Base-by-base conservation (phyloP, 345 rosid species). In the Gossypium mustelinum region DNA sequence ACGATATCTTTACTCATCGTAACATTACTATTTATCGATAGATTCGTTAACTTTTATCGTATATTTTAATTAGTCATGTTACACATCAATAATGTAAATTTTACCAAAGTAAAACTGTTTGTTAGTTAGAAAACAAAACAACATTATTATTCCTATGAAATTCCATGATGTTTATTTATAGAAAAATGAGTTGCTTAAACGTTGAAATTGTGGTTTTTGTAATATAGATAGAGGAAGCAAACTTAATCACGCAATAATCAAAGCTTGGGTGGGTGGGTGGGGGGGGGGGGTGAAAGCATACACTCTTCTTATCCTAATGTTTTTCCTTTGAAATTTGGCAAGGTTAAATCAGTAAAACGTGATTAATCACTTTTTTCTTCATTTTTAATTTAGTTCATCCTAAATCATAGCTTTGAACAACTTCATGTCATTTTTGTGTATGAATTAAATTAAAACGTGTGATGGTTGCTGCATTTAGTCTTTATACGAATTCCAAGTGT, bases 181-280 rank as follows among this genome's bases (percentile, higher is more conserved):
- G 11, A 45, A 11, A 8, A 45, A 45, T 22, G 7, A 58, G 22
- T 64, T 41, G 13, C 50, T n/a, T 39, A 9, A 8, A 17, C 47
- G 27, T 43, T 43, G 50, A 65, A 65, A 9, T 41, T n/a, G 2
- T 24, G 72, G 39, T 68, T 1, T n/a, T 0, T 39, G 0, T 41
- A 48, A 18, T 13, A 25, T 67, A 4, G 43, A 48, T n/a, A 2
- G 72, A 68, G 45, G 22, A 47, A 47, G 69, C 11, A 62, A 73
- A 61, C 17, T 62, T 62, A 14, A 73, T 73, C 76, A 73, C 61
- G 69, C 70, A 62, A 73, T n/a, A 11, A 20, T 57, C 62, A 25
- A 29, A 29, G 39, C 6, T 29, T 29, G 39, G 39, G 39, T 29
- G 34, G 34, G 4, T 0, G 27, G 27, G 22, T 20, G 22, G 27